Percentiles rank a stretch among this genome's conserved stretches.
phyloP scores from a whole-genome alignment of 768 basidiomycete species.

The Megacollybia marginata region DNA sequence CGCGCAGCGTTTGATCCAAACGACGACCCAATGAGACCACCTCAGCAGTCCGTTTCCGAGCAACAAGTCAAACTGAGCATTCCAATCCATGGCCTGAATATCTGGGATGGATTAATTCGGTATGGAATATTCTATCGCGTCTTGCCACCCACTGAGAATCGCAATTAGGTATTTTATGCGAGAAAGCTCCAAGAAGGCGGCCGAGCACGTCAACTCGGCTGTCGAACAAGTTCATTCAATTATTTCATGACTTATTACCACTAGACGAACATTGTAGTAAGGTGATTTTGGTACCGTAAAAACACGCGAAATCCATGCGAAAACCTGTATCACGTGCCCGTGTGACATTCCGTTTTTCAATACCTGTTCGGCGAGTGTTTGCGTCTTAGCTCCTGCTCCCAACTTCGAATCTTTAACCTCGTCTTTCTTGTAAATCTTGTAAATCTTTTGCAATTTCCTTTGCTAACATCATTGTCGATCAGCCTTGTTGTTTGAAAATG shows the following conservation, averaged over 20 bases:
- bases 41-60: slow-evolving; percentile 49
- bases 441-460: background rate
- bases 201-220: no score
- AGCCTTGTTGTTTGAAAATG: slow-evolving; percentile 36
- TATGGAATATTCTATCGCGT: slow-evolving; percentile 15
- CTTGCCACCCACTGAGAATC: background rate
- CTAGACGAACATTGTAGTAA: no score
- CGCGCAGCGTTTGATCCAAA: slow-evolving; percentile 42
- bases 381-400: background rate
- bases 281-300: no score
- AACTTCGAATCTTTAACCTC: slow-evolving; percentile 1
- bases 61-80: slow-evolving; percentile 36
- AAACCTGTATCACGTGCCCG: no score
- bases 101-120: slow-evolving; percentile 50
- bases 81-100: slow-evolving; percentile 45
- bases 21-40: slow-evolving; percentile 34
- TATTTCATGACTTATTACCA: no score
- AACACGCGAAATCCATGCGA: no score
- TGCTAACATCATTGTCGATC: background rate
- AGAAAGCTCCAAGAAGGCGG: slow-evolving; percentile 2
- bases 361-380: background rate
- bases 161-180: slow-evolving; percentile 5
- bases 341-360: no score
- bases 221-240: no score
- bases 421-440: background rate